Conservation (phyloP, 306 rosid species). For the Gynostemma pentaphyllum region DNA sequence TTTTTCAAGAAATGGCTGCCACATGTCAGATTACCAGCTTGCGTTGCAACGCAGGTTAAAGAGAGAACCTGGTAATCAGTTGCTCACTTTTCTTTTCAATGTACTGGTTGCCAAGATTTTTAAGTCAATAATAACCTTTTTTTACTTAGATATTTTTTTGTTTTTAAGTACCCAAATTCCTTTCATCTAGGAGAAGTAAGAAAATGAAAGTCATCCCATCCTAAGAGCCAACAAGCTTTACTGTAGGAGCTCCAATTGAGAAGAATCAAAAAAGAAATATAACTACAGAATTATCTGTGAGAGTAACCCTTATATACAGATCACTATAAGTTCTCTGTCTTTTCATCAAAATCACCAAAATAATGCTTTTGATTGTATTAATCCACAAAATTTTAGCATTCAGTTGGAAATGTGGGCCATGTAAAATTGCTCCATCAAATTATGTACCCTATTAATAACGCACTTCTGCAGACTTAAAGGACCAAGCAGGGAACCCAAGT, state of each 20-base stretch:
- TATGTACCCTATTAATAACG: too few species aligned
- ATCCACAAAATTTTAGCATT: neutral
- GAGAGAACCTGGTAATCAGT: slow-evolving; percentile 57
- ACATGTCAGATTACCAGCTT: slow-evolving; percentile 81
- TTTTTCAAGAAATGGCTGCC: slow-evolving; percentile 87
- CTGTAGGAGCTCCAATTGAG: neutral
- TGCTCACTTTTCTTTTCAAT: neutral
- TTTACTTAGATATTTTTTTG: neutral
- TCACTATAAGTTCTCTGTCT: neutral
- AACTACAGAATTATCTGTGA: neutral
- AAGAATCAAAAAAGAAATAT: neutral
- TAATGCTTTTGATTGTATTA: neutral
- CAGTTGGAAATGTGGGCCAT: neutral
- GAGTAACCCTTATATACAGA: neutral
- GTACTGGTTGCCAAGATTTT: neutral
- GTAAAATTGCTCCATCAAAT: neutral
- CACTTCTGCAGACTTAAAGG: neutral
- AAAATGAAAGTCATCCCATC: neutral
- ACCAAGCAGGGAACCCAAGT: neutral
- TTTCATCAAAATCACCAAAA: neutral
- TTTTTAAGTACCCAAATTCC: neutral
- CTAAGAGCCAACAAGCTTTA: neutral
- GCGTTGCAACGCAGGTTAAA: slow-evolving; percentile 61
- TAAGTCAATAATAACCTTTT: neutral
- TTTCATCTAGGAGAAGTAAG: neutral